Base-by-base conservation (phyloP, 768 basidiomycete species). In the Hypsizygus marmoreus region DNA sequence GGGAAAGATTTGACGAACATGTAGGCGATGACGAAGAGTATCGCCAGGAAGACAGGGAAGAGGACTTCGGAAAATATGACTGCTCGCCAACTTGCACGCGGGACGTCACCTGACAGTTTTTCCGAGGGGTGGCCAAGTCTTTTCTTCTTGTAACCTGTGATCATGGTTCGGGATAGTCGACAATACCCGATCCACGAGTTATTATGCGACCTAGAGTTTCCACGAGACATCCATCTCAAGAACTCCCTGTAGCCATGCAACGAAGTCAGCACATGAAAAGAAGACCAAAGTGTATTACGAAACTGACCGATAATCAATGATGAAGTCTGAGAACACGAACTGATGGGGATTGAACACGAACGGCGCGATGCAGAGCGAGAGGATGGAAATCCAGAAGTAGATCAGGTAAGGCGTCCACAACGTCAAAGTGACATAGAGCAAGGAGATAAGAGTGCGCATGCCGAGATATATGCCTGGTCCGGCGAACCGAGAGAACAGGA, bases 321-420 rank as follows among this genome's bases (percentile, higher is more conserved):
- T 81, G 68, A 95, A 99, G 67, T 99, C 97, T 29, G 93, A 82
- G 67, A 94, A 88, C 14, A 91, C 90, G 72, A 99, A 99, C 68
- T 98, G 97, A 67, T 99, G 97, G n/a, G 97, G 97, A 64, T 98
- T 99, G 81, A 98, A 99, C 60, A 97, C 66, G 87, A 99, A 99
- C 6, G 97, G 97, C 23, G 95, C 87, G 53, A 97, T 70, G 60
- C 94, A 97, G 7, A 99, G 79, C 12, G 94, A 82, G 24, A 94
- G 73, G 51, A 95, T 91, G 32, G 95, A 94, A 43, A 97, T 66
- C 95, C 95, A 98, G 79, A 99, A 99, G 75, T 98, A 99, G 64
- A 94, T 86, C 58, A 97, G 67, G 66, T 88, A 95, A 2, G 88
- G 85, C 23, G 91, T 90, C 90, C 91, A 97, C 41, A 97, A 69